These are phyloP conservation scores for Arctium lappa DNA, from an alignment of 129 eudicot species.

Conservation along the genomic window DNA sequence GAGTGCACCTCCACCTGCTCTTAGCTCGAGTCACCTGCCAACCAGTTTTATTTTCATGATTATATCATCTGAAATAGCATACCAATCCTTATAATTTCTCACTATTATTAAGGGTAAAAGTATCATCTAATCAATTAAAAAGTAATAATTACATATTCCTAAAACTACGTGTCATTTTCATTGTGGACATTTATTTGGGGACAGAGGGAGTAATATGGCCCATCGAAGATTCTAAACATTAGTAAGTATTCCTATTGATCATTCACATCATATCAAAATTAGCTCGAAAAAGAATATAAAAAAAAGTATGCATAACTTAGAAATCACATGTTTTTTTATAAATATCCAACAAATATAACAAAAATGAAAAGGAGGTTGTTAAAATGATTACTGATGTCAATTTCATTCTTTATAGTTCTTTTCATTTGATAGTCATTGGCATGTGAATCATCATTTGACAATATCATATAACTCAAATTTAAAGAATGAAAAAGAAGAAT, in stretches of 20 bases:
- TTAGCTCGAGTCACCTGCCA: constrained; percentile 91
- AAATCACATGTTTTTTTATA: neutral
- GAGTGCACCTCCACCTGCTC: constrained; percentile 98
- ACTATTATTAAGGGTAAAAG: neutral
- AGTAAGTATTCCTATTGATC: neutral
- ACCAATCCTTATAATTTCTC: neutral
- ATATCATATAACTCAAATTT: neutral
- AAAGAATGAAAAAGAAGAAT: no score
- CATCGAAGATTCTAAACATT: neutral
- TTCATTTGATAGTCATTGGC: neutral
- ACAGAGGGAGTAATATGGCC: neutral
- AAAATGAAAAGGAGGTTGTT: neutral
- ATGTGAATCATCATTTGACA: neutral
- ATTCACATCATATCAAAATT: neutral
- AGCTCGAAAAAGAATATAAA: neutral
- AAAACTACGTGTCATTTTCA: neutral
- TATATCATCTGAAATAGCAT: neutral
- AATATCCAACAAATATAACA: neutral
- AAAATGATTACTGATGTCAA: neutral
- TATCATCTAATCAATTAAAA: neutral
- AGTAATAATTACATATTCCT: neutral
- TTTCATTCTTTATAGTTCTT: neutral
- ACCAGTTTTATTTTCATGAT: constrained; percentile 6
- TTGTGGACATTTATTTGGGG: neutral
- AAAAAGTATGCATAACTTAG: neutral